A percentile compares a stretch with the other conserved stretches of the same genome.
Evolutionary conservation across 2,329 filamentous ascomycete genomes (phyloP).

Genomic region (Fusarium mexicanum): DNA sequence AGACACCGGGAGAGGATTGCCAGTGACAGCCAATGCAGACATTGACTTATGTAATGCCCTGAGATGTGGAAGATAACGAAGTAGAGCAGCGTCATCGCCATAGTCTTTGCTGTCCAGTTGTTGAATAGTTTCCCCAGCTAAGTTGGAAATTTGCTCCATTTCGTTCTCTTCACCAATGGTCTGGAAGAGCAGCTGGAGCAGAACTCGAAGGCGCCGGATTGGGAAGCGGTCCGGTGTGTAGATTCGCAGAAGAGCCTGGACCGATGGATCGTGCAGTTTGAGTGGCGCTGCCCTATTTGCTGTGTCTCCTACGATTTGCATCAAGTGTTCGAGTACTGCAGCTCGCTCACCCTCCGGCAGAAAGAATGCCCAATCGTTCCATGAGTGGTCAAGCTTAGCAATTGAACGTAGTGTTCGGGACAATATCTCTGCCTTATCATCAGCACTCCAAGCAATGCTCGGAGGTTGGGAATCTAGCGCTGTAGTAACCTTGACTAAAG

Average conservation of each 20-base stretch:
- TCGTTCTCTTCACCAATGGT: slow-evolving; percentile 57
- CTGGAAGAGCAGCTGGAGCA: slow-evolving; percentile 60
- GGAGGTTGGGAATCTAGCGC: slow-evolving; percentile 62
- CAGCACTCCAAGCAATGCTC: slow-evolving; percentile 61
- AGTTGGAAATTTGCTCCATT: slow-evolving; percentile 51
- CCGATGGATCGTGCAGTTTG: slow-evolving; percentile 56
- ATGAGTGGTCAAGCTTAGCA: slow-evolving; percentile 66
- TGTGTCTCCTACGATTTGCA: slow-evolving; percentile 59
- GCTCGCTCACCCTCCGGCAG: slow-evolving; percentile 62
- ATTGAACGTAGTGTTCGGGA: slow-evolving; percentile 69
- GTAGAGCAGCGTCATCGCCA: slow-evolving; percentile 57
- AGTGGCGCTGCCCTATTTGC: slow-evolving; percentile 48
- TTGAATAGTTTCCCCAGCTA: slow-evolving; percentile 52
- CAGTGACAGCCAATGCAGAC: slow-evolving; percentile 53
- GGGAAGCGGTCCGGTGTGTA: slow-evolving; percentile 62
- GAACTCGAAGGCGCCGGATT: slow-evolving; percentile 61
- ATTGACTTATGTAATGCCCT: slow-evolving; percentile 57
- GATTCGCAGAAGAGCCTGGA: slow-evolving; percentile 59
- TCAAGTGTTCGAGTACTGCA: slow-evolving; percentile 68
- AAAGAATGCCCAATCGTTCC: slow-evolving; percentile 65
- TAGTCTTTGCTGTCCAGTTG: slow-evolving; percentile 50
- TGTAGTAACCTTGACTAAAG: slow-evolving; percentile 62
- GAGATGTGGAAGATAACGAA: slow-evolving; percentile 60
- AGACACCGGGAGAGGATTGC: slow-evolving; percentile 43
- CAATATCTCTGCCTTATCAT: slow-evolving; percentile 61